Conservation (phyloP, 2,329 filamentous ascomycete species). For the Pezicula rhizophila region DNA sequence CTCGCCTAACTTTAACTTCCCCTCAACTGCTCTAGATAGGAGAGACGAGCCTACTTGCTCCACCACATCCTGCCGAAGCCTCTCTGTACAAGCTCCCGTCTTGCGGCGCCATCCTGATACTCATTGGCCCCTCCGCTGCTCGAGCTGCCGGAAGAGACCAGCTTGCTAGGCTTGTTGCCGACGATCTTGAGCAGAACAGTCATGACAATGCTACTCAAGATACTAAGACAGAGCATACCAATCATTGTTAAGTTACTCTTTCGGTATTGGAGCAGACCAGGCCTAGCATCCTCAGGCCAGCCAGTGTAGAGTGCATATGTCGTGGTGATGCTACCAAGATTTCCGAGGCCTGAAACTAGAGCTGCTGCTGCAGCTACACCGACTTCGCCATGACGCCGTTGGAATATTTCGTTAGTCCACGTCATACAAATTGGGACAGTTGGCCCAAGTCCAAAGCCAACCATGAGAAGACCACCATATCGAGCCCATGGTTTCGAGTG, state of each 20-base stretch:
- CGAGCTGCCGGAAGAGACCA: constrained; percentile 31
- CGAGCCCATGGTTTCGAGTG: constrained; percentile 67
- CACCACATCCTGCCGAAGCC: constrained; percentile 42
- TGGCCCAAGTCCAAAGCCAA: constrained; percentile 84
- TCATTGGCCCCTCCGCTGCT: constrained; percentile 32
- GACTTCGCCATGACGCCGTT: constrained; percentile 81
- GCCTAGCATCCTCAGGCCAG: constrained; percentile 70
- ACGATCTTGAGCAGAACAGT: constrained; percentile 55
- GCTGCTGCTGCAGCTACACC: constrained; percentile 82
- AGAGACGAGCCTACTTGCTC: constrained; percentile 14
- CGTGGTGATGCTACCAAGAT: constrained; percentile 78
- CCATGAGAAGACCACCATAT: constrained; percentile 82
- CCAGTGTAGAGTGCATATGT: constrained; percentile 87
- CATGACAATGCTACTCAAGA: constrained; percentile 66
- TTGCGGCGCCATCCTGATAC: constrained; percentile 55
- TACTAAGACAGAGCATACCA: constrained; percentile 74
- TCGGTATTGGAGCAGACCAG: constrained; percentile 66
- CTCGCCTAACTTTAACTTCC: neutral
- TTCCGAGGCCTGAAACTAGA: constrained; percentile 80
- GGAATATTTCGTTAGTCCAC: constrained; percentile 88
- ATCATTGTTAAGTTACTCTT: constrained; percentile 86
- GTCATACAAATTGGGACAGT: constrained; percentile 93
- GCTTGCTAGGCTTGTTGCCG: constrained; percentile 47
- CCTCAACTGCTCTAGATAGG: neutral
- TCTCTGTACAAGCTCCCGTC: constrained; percentile 50